phyloP scores from a whole-genome alignment of 176 grass and related monocot genomes.

The Avena sativa region DNA sequence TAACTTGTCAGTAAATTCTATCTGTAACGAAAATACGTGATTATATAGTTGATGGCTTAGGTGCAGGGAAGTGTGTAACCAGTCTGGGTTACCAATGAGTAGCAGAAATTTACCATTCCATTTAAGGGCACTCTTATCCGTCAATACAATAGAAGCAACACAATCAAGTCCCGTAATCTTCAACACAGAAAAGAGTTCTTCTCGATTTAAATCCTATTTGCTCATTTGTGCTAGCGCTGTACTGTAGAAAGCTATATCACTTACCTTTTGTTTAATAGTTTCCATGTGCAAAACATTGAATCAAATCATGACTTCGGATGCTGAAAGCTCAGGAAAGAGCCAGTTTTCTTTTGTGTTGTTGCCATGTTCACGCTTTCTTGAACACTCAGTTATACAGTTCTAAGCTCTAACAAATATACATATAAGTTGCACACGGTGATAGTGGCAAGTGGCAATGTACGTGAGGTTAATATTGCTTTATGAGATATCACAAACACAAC shows the following conservation, averaged over 20 bases:
- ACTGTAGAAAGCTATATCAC: background rate
- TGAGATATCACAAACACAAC: slow-evolving; percentile 8
- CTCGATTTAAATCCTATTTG: background rate
- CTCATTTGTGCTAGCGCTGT: background rate
- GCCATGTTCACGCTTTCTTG: background rate
- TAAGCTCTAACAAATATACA: background rate
- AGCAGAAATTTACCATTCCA: slow-evolving; percentile 16
- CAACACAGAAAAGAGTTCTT: background rate
- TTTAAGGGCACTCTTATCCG: background rate
- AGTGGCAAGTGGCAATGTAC: background rate
- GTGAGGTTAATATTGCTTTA: slow-evolving; percentile 6
- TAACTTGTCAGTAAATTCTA: background rate
- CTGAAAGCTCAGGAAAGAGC: background rate
- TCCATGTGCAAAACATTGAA: slow-evolving; percentile 22
- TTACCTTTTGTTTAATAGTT: slow-evolving; percentile 6
- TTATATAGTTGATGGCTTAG: background rate
- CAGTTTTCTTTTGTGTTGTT: background rate
- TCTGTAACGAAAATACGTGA: background rate
- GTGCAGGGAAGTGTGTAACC: background rate
- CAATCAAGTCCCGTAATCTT: background rate
- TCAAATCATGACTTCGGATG: background rate
- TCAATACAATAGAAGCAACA: background rate
- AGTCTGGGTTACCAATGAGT: background rate
- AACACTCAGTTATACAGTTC: background rate
- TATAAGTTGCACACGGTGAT: background rate